Conservation (phyloP, 2,329 filamentous ascomycete species). For the Aspergillus niger region DNA sequence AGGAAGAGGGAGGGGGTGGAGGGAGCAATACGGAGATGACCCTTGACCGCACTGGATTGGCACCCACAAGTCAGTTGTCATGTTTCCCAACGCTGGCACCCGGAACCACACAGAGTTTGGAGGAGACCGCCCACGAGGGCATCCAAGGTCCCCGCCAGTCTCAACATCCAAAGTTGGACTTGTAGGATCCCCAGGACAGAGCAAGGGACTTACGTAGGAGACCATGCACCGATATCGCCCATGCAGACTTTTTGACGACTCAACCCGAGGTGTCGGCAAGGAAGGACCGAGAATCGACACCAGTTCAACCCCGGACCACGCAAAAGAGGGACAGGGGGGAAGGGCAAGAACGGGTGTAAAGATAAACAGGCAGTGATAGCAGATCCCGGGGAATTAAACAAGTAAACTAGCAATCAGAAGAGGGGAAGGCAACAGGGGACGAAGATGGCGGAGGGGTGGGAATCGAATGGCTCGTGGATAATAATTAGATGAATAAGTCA, state of each 20-base stretch:
- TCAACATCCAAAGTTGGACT: neutral
- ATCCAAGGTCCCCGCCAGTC: slow-evolving; percentile 8
- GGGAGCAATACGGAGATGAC: slow-evolving; percentile 9
- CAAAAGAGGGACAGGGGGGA: neutral
- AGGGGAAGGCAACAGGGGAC: slow-evolving; percentile 2
- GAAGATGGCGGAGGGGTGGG: slow-evolving; percentile 3
- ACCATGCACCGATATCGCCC: slow-evolving; percentile 14
- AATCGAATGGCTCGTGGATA: slow-evolving; percentile 5
- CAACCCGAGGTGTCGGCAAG: slow-evolving; percentile 8
- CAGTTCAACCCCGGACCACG: slow-evolving; percentile 3
- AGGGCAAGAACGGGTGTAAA: neutral
- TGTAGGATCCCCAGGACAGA: neutral
- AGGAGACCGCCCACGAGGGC: neutral
- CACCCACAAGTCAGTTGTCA: slow-evolving; percentile 19
- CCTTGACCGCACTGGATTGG: slow-evolving; percentile 8
- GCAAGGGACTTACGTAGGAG: slow-evolving; percentile 5
- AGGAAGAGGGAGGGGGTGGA: neutral
- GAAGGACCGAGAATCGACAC: slow-evolving; percentile 4
- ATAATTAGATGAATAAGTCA: slow-evolving; percentile 10
- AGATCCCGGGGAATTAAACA: neutral
- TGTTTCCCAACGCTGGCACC: slow-evolving; percentile 16
- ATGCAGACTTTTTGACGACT: slow-evolving; percentile 23
- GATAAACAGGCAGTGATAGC: neutral
- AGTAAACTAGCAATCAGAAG: neutral
- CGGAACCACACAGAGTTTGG: slow-evolving; percentile 12